Evolutionary conservation across 192 early-diverging fungal genomes (phyloP).

Genomic region (Coemansia sp.): DNA sequence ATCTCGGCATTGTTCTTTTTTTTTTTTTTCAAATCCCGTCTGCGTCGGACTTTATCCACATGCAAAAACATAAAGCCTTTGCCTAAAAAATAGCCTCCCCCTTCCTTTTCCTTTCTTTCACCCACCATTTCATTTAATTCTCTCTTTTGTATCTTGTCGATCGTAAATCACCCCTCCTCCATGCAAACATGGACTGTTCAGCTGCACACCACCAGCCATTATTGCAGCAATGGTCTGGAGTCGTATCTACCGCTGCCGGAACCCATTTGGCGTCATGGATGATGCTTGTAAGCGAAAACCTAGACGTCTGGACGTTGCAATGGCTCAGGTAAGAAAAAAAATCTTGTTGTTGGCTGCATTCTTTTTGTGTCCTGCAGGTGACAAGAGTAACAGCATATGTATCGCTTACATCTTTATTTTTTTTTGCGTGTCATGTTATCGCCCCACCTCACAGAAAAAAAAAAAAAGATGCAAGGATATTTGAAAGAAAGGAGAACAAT

Average conservation of each 20-base stretch:
- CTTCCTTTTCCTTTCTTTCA: background rate
- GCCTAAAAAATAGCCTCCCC: background rate
- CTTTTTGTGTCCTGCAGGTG: background rate
- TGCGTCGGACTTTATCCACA: background rate
- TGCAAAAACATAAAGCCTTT: background rate
- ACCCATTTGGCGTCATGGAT: background rate
- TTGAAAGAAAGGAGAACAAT: background rate
- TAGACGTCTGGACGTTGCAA: background rate
- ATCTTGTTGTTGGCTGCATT: background rate
- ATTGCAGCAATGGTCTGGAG: no score
- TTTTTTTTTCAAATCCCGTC: background rate
- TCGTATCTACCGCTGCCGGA: background rate
- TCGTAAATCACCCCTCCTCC: no score
- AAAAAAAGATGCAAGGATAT: background rate
- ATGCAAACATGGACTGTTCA: background rate
- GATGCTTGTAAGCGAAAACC: background rate
- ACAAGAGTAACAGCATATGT: background rate
- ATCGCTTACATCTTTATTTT: background rate
- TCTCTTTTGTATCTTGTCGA: background rate
- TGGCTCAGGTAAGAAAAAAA: background rate
- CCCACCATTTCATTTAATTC: background rate
- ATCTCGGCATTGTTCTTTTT: background rate
- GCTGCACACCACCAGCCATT: background rate
- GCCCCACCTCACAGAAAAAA: background rate
- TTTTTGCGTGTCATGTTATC: background rate